Percentiles rank a stretch among this genome's conserved stretches.
These are phyloP conservation scores for Ramaria sp. DNA, from an alignment of 768 basidiomycete genomes.

Conservation along the genomic window DNA sequence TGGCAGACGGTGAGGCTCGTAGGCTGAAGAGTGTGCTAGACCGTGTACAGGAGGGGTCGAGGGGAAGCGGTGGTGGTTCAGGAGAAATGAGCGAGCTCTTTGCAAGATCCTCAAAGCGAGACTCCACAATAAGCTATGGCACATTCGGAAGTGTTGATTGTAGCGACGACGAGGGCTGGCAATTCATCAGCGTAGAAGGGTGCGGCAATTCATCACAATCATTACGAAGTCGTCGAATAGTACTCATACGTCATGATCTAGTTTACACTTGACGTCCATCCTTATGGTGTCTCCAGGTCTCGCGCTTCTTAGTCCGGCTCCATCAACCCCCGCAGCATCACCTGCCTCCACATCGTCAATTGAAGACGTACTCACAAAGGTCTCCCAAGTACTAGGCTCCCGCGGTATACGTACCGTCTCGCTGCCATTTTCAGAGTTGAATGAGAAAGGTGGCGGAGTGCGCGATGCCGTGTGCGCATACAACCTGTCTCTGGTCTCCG, in stretches of 20 bases:
- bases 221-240: neutral
- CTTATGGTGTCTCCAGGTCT: neutral
- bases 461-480: constrained; percentile 1
- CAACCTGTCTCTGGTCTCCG: neutral
- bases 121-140: neutral
- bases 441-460: neutral
- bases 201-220: neutral
- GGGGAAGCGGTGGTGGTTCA: neutral
- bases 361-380: neutral
- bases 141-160: neutral
- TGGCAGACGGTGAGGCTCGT: neutral
- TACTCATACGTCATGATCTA: neutral
- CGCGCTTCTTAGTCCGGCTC: neutral
- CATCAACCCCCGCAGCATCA: neutral
- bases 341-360: neutral
- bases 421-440: neutral
- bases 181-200: neutral
- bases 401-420: neutral
- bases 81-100: neutral
- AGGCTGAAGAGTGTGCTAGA: neutral
- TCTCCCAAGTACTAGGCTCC: neutral
- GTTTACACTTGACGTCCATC: neutral
- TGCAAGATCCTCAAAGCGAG: neutral
- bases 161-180: neutral
- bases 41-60: neutral